Base-by-base conservation (phyloP, 768 basidiomycete genomes). In the Termitomyces sp. region DNA sequence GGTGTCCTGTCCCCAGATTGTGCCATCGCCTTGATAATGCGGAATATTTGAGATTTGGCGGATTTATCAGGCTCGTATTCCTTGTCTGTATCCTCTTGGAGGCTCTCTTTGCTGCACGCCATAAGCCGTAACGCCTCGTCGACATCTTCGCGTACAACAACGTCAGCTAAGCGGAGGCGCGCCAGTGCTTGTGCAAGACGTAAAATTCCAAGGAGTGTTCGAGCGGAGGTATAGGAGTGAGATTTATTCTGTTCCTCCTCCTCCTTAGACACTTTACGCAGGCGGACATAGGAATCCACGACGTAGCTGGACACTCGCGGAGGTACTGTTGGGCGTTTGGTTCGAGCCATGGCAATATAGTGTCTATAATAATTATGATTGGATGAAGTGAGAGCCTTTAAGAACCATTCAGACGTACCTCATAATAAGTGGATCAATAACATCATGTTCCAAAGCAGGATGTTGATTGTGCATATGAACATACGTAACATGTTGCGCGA, bases 391-490 rank as follows among this genome's bases (percentile, higher is more conserved):
- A 57, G 60, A 64, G 54, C 47, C 40, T 26, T 12, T 42, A 50
- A 58, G 42, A 16, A 43, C 46, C 12, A 40, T 43, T 12, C 45
- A 51, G 3, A 64, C 79, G 56, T 57, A 94, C 93, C 94, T 86
- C 87, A 99, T 94, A 59, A 95, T 74, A 18, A 81, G 76, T 9
- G 96, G 94, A 44, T 93, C 87, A 36, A 98, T 81, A 40, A 93
- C 83, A 46, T 96, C 94, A 65, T 84, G 77, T 46, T 90, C 89
- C 44, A 96, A 80, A 53, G 85, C 83, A 3, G 97, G 97, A 66
- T 98, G 96, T 13, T 77, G 77, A 59, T 89, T 94, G 73, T 93
- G 82, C 97, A 98, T 98, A 70, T 99, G 97, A 24, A 99, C 97
- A 67, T 94, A 88, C 1, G 97, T 97, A 64, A 99, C 94, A 73